Evolutionary conservation across 2,329 filamentous ascomycete species (phyloP).

Genomic region (Keithomyces neogunnii): DNA sequence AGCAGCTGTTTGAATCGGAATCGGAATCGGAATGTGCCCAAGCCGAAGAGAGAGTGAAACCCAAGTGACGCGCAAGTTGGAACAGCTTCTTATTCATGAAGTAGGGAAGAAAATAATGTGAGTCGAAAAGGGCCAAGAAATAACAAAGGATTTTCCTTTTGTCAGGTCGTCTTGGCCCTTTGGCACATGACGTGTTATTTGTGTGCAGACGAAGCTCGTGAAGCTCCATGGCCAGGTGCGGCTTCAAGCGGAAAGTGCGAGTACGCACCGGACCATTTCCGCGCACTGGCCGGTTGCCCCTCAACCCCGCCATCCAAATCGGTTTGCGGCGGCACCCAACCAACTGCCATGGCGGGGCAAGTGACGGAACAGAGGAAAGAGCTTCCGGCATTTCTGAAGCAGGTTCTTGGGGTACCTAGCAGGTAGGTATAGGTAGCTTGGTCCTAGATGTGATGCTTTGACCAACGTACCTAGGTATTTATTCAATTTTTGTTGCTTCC

Average conservation of each 20-base stretch:
- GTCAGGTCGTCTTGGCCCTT: no score
- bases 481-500: not conserved
- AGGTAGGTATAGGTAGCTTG: no score
- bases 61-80: no score
- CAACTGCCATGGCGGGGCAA: not conserved
- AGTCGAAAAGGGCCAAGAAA: no score
- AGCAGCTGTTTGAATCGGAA: not conserved
- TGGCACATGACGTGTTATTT: no score
- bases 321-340: constrained; percentile 1
- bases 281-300: not conserved
- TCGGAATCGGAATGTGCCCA: not conserved
- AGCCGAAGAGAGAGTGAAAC: not conserved
- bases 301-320: not conserved
- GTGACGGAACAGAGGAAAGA: not conserved
- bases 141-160: no score
- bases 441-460: no score
- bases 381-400: not conserved
- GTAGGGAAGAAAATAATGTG: no score
- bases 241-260: not conserved
- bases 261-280: not conserved
- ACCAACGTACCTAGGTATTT: no score
- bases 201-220: no score
- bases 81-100: no score
- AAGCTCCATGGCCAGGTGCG: not conserved
- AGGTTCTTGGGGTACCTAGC: not conserved